Evolutionary conservation across 1,284 basidiomycete genomes (phyloP).

Genomic region (Rhodotorula sp.): DNA sequence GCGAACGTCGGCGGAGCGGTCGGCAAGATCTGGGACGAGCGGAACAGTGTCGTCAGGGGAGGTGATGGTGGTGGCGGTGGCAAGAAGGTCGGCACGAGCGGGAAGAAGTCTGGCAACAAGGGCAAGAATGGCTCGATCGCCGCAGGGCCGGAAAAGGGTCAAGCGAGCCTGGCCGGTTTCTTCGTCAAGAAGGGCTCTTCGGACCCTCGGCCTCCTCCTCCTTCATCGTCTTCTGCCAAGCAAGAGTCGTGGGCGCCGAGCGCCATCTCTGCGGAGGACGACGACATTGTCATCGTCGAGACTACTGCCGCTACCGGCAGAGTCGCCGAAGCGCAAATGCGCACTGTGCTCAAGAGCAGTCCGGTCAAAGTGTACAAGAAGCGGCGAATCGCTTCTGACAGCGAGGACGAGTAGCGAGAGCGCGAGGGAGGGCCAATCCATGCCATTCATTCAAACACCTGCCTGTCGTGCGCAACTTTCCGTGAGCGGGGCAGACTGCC

Average conservation of each 20-base stretch:
- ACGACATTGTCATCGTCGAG: conserved; percentile 14
- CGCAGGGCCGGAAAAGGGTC: conserved; percentile 13
- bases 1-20: conserved; percentile 54
- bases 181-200: conserved; percentile 10
- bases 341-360: no score
- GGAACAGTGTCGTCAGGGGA: background rate
- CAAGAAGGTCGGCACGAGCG: background rate
- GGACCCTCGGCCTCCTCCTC: background rate
- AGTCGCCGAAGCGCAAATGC: background rate
- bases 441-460: no score
- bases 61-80: background rate
- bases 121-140: conserved; percentile 3
- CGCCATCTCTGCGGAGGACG: conserved; percentile 3
- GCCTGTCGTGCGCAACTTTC: no score
- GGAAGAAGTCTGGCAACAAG: background rate
- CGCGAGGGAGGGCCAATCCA: background rate
- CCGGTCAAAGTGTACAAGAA: conserved; percentile 24
- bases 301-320: background rate
- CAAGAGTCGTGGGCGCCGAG: background rate
- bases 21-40: conserved; percentile 36
- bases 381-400: conserved; percentile 24
- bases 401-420: conserved; percentile 17
- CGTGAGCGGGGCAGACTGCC: no score
- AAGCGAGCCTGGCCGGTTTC: conserved; percentile 24
- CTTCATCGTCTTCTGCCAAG: no score